Percentiles rank a stretch among this genome's conserved stretches.
phyloP scores from a whole-genome alignment of 345 rosid genomes.

The Salix brachista region DNA sequence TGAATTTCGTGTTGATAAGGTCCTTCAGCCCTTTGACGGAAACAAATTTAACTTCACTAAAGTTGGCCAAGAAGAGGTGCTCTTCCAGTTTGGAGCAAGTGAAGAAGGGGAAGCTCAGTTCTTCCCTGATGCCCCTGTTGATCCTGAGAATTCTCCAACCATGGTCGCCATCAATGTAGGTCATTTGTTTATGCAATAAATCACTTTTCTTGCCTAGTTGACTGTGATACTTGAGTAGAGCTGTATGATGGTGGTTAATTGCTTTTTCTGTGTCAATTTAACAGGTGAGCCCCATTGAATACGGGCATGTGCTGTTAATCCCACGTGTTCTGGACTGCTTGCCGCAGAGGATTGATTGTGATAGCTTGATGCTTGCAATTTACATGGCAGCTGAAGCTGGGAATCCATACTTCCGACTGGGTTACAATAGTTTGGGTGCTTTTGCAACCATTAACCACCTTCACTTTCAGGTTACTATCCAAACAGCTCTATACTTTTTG shows the following conservation, averaged over 20 bases:
- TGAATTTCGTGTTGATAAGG: conserved; percentile 87
- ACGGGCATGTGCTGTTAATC: conserved; percentile 88
- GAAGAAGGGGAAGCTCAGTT: conserved; percentile 61
- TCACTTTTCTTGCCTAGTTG: neutral
- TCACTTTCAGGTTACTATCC: conserved; percentile 78
- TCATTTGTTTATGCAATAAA: neutral
- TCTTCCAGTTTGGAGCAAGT: conserved; percentile 86
- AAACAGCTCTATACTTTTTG: neutral
- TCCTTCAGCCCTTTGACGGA: conserved; percentile 85
- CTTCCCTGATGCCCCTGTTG: conserved; percentile 57
- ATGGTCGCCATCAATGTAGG: conserved; percentile 89
- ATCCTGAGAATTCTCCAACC: conserved; percentile 68
- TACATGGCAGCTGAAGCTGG: conserved; percentile 80
- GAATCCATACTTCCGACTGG: conserved; percentile 77
- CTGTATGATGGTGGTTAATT: neutral
- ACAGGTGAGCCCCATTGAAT: conserved; percentile 98
- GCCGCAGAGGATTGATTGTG: conserved; percentile 90
- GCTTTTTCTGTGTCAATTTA: neutral
- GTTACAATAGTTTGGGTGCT: conserved; percentile 96
- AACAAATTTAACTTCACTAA: conserved; percentile 93
- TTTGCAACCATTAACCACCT: conserved; percentile 98
- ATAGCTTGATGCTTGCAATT: conserved; percentile 80
- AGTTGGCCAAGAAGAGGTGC: conserved; percentile 92
- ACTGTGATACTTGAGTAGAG: too few relatives aligned
- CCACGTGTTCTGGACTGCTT: conserved; percentile 80